These are phyloP conservation scores for Microbotryum violaceum DNA, from an alignment of 1,284 basidiomycete genomes.

Conservation along the genomic window DNA sequence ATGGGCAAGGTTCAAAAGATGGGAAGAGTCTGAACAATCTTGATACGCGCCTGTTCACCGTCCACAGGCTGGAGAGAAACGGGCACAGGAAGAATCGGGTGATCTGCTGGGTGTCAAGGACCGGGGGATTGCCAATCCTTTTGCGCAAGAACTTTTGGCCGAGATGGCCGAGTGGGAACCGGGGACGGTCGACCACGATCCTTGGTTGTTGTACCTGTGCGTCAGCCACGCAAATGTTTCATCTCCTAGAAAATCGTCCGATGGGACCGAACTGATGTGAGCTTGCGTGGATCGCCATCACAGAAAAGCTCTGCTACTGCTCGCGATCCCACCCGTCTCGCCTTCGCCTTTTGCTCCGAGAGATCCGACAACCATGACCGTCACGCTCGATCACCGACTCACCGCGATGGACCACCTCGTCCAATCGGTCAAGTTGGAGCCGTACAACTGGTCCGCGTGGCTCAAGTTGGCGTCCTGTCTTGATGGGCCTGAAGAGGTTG, in stretches of 20 bases:
- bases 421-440: constrained; percentile 66
- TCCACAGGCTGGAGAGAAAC: constrained; percentile 34
- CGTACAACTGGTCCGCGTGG: constrained; percentile 98
- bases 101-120: constrained; percentile 30
- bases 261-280: background rate
- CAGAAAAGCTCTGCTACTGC: constrained; percentile 72
- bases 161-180: constrained; percentile 47
- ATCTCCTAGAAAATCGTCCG: background rate
- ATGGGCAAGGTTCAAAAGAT: constrained; percentile 18
- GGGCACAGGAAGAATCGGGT: constrained; percentile 31
- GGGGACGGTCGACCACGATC: constrained; percentile 50
- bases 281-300: constrained; percentile 8
- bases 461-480: constrained; percentile 68
- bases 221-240: constrained; percentile 34
- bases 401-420: constrained; percentile 79
- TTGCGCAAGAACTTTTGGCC: constrained; percentile 55
- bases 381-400: constrained; percentile 54
- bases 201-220: constrained; percentile 78
- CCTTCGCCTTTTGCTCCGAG: constrained; percentile 3
- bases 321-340: constrained; percentile 48
- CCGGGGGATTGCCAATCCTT: constrained; percentile 11
- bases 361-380: no score
- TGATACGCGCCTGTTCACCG: background rate
- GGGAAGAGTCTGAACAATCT: background rate
- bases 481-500: constrained; percentile 81